Evolutionary conservation across 2,329 filamentous ascomycete genomes (phyloP).

Genomic region (Beauveria australis): DNA sequence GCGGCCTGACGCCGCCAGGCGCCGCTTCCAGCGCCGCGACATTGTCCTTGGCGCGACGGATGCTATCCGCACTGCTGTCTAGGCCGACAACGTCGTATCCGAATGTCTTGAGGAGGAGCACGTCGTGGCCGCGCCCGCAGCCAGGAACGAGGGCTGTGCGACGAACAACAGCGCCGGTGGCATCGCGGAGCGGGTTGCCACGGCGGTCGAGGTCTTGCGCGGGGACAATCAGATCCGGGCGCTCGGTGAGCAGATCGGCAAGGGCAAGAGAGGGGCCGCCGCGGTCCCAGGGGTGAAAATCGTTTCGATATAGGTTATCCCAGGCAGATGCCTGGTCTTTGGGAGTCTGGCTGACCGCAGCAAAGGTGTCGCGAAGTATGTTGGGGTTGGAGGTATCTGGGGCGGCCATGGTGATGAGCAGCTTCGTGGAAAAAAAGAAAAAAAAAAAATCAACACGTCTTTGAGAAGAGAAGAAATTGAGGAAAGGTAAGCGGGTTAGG

Average conservation of each 20-base stretch:
- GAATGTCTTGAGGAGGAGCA: slow-evolving; percentile 62
- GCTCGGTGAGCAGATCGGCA: slow-evolving; percentile 40
- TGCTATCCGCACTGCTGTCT: slow-evolving; percentile 49
- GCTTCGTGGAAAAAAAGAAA: too few species aligned
- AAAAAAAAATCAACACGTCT: too few species aligned
- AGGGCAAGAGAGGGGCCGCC: slow-evolving; percentile 45
- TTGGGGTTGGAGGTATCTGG: slow-evolving; percentile 13
- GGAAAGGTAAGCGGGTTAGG: not conserved
- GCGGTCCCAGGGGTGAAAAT: slow-evolving; percentile 48
- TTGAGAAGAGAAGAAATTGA: not conserved
- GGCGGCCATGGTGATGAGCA: slow-evolving; percentile 7
- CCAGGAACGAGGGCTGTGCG: slow-evolving; percentile 63
- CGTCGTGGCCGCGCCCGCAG: slow-evolving; percentile 77
- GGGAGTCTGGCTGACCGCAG: slow-evolving; percentile 23
- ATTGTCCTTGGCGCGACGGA: slow-evolving; percentile 38
- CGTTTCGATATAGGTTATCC: slow-evolving; percentile 39
- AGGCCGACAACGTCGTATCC: slow-evolving; percentile 74
- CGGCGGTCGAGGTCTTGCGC: slow-evolving; percentile 25
- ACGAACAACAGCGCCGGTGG: slow-evolving; percentile 18
- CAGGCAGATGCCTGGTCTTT: slow-evolving; percentile 32
- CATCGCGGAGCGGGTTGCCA: slow-evolving; percentile 20
- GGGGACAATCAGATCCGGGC: slow-evolving; percentile 34
- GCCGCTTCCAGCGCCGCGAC: slow-evolving; percentile 30
- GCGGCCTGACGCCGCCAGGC: slow-evolving; percentile 27
- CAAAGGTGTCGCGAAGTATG: slow-evolving; percentile 28